A percentile compares a stretch with the other conserved stretches of the same genome.
These are phyloP conservation scores for Lithohypha guttulata DNA, from an alignment of 2,329 filamentous ascomycete genomes.

Conservation along the genomic window DNA sequence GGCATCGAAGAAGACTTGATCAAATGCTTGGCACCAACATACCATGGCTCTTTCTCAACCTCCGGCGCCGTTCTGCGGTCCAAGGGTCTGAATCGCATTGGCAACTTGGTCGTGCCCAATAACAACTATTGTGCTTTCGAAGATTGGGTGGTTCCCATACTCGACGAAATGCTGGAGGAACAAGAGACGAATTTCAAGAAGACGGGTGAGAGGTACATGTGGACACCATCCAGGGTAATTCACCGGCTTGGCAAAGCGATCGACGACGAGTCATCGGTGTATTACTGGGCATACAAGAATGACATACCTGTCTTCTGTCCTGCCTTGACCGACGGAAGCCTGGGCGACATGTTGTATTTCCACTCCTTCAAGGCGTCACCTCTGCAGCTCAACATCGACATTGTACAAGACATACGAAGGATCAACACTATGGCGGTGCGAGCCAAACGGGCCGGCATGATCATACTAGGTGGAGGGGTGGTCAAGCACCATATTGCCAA, in stretches of 20 bases:
- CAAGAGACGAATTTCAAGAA: slow-evolving; percentile 68
- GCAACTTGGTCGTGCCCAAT: slow-evolving; percentile 91
- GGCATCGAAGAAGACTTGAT: slow-evolving; percentile 97
- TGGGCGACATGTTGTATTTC: slow-evolving; percentile 98
- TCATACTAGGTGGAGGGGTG: slow-evolving; percentile 87
- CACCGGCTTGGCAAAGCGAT: slow-evolving; percentile 85
- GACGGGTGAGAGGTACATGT: slow-evolving; percentile 59
- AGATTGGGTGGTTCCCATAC: slow-evolving; percentile 91
- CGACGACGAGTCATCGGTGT: slow-evolving; percentile 80
- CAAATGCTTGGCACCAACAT: slow-evolving; percentile 92
- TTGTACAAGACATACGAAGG: slow-evolving; percentile 83
- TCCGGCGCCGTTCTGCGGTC: slow-evolving; percentile 66
- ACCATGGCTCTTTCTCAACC: slow-evolving; percentile 75
- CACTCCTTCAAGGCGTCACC: slow-evolving; percentile 90
- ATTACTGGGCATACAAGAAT: slow-evolving; percentile 97
- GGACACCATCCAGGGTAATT: slow-evolving; percentile 92
- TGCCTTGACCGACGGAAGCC: slow-evolving; percentile 83
- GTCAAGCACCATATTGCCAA: slow-evolving; percentile 98
- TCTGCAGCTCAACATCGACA: slow-evolving; percentile 70
- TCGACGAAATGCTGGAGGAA: slow-evolving; percentile 89
- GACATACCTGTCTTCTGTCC: slow-evolving; percentile 95
- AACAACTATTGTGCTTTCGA: slow-evolving; percentile 96
- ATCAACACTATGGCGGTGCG: slow-evolving; percentile 88
- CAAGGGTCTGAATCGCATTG: slow-evolving; percentile 88
- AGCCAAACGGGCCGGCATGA: slow-evolving; percentile 84